A percentile compares a stretch with the other conserved stretches of the same genome.
Conservation (phyloP, 1,284 basidiomycete genomes). For the Vanrija sp. region DNA sequence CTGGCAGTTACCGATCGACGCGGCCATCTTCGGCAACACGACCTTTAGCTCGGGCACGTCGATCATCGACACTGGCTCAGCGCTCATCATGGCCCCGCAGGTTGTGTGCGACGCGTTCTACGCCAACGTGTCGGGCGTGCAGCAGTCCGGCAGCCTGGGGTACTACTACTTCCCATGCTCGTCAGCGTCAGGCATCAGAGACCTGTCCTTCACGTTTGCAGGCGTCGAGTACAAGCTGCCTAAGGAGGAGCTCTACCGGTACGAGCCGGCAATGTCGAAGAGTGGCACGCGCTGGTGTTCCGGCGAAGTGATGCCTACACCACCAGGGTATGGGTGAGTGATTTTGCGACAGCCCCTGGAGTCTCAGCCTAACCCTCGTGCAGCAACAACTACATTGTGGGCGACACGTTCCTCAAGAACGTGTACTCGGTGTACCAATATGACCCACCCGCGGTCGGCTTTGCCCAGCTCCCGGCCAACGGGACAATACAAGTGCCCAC, state of each 20-base stretch:
- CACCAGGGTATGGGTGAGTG: too few relatives aligned
- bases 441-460: slow-evolving; percentile 50
- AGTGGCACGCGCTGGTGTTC: too few relatives aligned
- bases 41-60: slow-evolving; percentile 1
- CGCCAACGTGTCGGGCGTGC: slow-evolving; percentile 46
- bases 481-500: too few relatives aligned
- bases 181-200: background rate
- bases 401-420: slow-evolving; percentile 84
- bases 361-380: too few relatives aligned
- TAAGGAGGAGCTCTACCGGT: background rate
- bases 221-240: background rate
- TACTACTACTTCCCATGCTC: too few relatives aligned
- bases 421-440: slow-evolving; percentile 52
- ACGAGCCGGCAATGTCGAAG: too few relatives aligned
- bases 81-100: slow-evolving; percentile 76
- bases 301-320: too few relatives aligned
- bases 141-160: too few relatives aligned
- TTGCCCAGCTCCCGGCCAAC: slow-evolving; percentile 38
- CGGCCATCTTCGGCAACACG: background rate
- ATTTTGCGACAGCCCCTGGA: too few relatives aligned
- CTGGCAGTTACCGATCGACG: background rate
- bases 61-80: slow-evolving; percentile 66
- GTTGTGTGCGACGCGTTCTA: slow-evolving; percentile 62
- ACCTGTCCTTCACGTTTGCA: slow-evolving; percentile 1
- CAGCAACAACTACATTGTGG: slow-evolving; percentile 70